These are phyloP conservation scores for Ammopiptanthus mongolicus DNA, from an alignment of 306 rosid species.

Conservation along the genomic window DNA sequence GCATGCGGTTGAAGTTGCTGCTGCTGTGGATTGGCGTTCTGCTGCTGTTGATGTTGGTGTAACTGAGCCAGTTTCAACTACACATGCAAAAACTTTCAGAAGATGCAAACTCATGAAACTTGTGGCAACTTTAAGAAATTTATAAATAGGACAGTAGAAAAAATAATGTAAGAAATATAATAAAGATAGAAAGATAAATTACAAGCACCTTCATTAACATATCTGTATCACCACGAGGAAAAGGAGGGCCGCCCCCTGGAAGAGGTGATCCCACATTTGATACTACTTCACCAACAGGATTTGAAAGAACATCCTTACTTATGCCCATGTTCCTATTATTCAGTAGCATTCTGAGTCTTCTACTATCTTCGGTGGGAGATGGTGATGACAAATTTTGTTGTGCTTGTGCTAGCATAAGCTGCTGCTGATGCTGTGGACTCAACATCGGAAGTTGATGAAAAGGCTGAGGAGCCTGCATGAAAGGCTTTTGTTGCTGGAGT, in stretches of 20 bases:
- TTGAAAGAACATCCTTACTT: slow-evolving; percentile 74
- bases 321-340: slow-evolving; percentile 53
- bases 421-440: slow-evolving; percentile 88
- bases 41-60: slow-evolving; percentile 71
- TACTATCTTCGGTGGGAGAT: slow-evolving; percentile 66
- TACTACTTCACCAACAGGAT: slow-evolving; percentile 76
- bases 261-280: slow-evolving; percentile 83
- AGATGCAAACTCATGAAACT: neutral
- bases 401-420: slow-evolving; percentile 87
- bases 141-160: neutral
- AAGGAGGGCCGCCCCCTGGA: slow-evolving; percentile 70
- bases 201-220: slow-evolving; percentile 69
- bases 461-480: slow-evolving; percentile 80
- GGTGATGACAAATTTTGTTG: slow-evolving; percentile 89
- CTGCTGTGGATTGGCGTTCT: slow-evolving; percentile 64
- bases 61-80: slow-evolving; percentile 85
- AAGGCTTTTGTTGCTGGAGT: slow-evolving; percentile 87
- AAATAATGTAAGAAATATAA: slow-evolving; percentile 6
- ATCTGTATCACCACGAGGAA: slow-evolving; percentile 74
- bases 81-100: slow-evolving; percentile 28
- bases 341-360: slow-evolving; percentile 80
- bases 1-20: slow-evolving; percentile 78
- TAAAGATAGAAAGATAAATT: slow-evolving; percentile 15
- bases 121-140: neutral
- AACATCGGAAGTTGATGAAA: slow-evolving; percentile 93